Evolutionary conservation across 129 eudicot species (phyloP).

Genomic region (Erigeron canadensis): DNA sequence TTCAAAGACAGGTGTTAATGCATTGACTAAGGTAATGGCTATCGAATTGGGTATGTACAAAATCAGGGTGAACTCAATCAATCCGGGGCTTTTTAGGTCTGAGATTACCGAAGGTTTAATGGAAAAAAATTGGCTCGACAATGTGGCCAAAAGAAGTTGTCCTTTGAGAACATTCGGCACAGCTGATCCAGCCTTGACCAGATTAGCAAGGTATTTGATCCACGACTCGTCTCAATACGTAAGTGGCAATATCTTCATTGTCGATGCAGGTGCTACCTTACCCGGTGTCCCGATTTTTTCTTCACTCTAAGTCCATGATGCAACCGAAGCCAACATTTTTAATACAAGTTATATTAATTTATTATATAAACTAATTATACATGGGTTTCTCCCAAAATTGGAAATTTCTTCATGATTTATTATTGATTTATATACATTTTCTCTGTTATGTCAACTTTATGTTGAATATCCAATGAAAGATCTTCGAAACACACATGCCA

Average conservation of each 20-base stretch:
- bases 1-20: constrained; percentile 56
- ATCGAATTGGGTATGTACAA: constrained; percentile 61
- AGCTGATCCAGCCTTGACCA: constrained; percentile 70
- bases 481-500: too few relatives aligned
- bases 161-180: constrained; percentile 58
- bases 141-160: constrained; percentile 44
- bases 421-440: background rate
- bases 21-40: constrained; percentile 56
- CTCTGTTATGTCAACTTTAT: background rate
- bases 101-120: constrained; percentile 70
- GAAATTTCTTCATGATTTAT: background rate
- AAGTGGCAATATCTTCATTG: constrained; percentile 62
- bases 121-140: constrained; percentile 58
- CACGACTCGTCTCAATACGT: constrained; percentile 63
- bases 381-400: too few relatives aligned
- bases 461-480: background rate
- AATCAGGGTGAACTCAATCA: constrained; percentile 66
- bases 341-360: background rate
- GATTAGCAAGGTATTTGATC: constrained; percentile 50
- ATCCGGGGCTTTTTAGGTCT: constrained; percentile 71
- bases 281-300: constrained; percentile 84
- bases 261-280: constrained; percentile 67
- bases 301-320: constrained; percentile 43
- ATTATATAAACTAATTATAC: too few relatives aligned
- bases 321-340: background rate